Percentiles rank a stretch among this genome's conserved stretches.
phyloP scores from a whole-genome alignment of 75 land plant species.

The Chamaecyparis obtusa region DNA sequence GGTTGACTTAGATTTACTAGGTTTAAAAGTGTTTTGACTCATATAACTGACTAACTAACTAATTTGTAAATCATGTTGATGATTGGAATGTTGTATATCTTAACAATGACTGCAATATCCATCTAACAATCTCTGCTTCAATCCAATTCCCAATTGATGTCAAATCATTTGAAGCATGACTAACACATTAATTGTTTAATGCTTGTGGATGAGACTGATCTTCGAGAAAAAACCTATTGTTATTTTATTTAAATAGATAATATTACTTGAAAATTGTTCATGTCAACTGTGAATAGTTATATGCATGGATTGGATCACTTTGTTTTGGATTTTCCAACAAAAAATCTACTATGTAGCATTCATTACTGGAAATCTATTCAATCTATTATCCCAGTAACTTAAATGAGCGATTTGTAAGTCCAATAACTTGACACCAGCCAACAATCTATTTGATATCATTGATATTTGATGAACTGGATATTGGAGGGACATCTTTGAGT shows the following conservation, averaged over 20 bases:
- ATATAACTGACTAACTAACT: too few species aligned
- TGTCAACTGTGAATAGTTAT: neutral
- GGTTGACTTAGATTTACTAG: neutral
- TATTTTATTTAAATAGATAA: neutral
- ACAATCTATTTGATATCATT: neutral
- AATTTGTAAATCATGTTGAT: neutral
- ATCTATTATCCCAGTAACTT: neutral
- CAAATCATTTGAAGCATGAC: neutral
- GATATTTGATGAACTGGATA: neutral
- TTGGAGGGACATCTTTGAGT: neutral
- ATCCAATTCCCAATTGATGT: neutral
- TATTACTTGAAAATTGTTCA: neutral
- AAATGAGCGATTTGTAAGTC: neutral
- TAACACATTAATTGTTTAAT: neutral
- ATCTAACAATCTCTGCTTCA: neutral
- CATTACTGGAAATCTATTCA: neutral
- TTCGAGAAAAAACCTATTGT: neutral
- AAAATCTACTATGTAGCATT: neutral
- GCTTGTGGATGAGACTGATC: neutral
- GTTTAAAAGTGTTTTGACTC: neutral
- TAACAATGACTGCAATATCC: neutral
- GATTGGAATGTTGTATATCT: neutral
- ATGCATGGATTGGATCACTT: neutral
- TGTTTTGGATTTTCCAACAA: neutral
- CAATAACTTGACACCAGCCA: neutral